These are phyloP conservation scores for Alternaria viburni DNA, from an alignment of 2,329 filamentous ascomycete species.

Conservation along the genomic window DNA sequence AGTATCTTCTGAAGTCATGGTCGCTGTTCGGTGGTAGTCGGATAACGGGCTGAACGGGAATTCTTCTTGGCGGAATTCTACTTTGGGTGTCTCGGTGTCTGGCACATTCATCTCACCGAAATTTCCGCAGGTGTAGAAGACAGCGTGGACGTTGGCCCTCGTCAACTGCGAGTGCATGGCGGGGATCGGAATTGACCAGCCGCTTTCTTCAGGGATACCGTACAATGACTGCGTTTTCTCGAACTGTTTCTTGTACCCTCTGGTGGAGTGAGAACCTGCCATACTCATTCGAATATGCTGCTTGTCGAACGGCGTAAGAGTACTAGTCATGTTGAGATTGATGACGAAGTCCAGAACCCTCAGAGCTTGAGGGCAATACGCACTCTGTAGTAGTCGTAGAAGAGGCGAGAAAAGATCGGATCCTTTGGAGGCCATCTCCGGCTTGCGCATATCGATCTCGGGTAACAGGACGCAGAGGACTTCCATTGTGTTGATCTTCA, in stretches of 20 bases:
- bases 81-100: slow-evolving; percentile 76
- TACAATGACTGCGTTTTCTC: slow-evolving; percentile 93
- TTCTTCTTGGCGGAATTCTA: slow-evolving; percentile 92
- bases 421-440: slow-evolving; percentile 87
- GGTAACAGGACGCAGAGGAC: slow-evolving; percentile 85
- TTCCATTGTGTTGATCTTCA: slow-evolving; percentile 92
- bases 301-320: slow-evolving; percentile 78
- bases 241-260: slow-evolving; percentile 89
- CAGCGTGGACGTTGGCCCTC: slow-evolving; percentile 89
- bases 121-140: slow-evolving; percentile 87
- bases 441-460: slow-evolving; percentile 89
- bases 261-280: slow-evolving; percentile 81
- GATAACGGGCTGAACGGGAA: slow-evolving; percentile 75
- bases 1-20: slow-evolving; percentile 88
- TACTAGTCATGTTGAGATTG: slow-evolving; percentile 90
- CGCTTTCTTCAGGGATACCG: slow-evolving; percentile 92
- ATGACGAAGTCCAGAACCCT: slow-evolving; percentile 94
- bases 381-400: slow-evolving; percentile 85
- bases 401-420: slow-evolving; percentile 95
- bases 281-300: slow-evolving; percentile 98
- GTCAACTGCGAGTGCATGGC: slow-evolving; percentile 88
- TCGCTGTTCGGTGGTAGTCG: slow-evolving; percentile 79
- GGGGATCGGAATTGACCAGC: slow-evolving; percentile 94
- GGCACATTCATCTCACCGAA: slow-evolving; percentile 56
- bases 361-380: slow-evolving; percentile 90